Conservation (phyloP, 345 rosid genomes). For the Rhodamnia argentea region DNA sequence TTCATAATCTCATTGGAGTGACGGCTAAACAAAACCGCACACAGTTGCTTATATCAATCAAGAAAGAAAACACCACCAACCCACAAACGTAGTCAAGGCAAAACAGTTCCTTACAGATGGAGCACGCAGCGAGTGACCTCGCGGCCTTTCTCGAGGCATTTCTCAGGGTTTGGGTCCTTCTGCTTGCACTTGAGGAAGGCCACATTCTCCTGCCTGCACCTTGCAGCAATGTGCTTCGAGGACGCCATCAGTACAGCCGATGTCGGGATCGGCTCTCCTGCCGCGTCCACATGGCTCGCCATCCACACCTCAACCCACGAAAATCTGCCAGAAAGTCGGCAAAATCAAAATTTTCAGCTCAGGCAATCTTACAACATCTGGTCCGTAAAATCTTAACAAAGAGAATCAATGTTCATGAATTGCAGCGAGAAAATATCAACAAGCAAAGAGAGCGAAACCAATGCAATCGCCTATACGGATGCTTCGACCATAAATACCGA, state of each 20-base stretch:
- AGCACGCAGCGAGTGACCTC: constrained; percentile 95
- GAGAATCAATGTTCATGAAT: neutral
- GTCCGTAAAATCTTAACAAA: neutral
- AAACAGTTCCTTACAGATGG: constrained; percentile 43
- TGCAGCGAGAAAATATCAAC: neutral
- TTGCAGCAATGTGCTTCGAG: constrained; percentile 63
- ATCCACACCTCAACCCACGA: constrained; percentile 7
- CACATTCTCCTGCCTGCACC: constrained; percentile 69
- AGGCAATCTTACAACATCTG: neutral
- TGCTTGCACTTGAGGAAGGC: constrained; percentile 92
- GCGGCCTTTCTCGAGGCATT: constrained; percentile 87
- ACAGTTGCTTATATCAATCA: neutral
- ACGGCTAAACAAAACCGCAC: neutral
- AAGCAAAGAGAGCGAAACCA: neutral
- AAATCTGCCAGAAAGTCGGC: neutral
- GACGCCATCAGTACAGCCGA: constrained; percentile 84
- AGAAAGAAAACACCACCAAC: neutral
- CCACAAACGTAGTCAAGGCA: neutral
- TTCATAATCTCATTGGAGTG: neutral
- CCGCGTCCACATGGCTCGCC: constrained; percentile 64
- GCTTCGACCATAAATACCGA: neutral
- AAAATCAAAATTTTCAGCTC: neutral
- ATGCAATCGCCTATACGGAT: neutral
- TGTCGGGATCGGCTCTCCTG: constrained; percentile 87
- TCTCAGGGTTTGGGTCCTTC: constrained; percentile 96